Evolutionary conservation across 2,329 filamentous ascomycete genomes (phyloP).

Genomic region (Ploettnerulaceae sp.): DNA sequence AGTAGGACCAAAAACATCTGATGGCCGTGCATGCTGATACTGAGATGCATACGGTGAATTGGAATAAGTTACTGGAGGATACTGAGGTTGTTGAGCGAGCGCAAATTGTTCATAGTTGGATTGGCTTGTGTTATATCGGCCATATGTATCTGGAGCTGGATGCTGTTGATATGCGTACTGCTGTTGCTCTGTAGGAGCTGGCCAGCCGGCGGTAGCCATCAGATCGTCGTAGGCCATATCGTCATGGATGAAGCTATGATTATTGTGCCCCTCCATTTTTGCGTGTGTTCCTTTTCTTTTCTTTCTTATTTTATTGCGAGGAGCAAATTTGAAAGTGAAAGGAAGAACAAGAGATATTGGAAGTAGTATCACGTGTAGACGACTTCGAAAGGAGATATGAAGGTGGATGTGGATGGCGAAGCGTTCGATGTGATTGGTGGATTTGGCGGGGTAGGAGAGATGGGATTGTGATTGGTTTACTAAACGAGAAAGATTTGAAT

Average conservation of each 20-base stretch:
- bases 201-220: constrained; percentile 26
- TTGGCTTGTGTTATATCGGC: constrained; percentile 21
- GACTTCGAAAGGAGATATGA: background rate
- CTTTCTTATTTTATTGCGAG: background rate
- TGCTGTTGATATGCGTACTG: constrained; percentile 21
- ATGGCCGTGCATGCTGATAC: constrained; percentile 26
- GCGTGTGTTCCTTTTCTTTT: background rate
- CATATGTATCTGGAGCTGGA: constrained; percentile 21
- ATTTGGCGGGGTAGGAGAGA: background rate
- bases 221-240: constrained; percentile 30
- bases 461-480: constrained; percentile 21
- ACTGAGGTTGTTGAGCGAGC: constrained; percentile 26
- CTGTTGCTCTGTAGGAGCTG: constrained; percentile 22
- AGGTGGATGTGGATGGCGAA: constrained; percentile 7
- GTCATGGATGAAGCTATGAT: constrained; percentile 26
- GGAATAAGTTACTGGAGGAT: constrained; percentile 22
- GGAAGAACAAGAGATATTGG: background rate
- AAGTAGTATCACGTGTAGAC: constrained; percentile 13
- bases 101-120: constrained; percentile 26
- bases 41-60: constrained; percentile 30
- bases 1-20: constrained; percentile 26
- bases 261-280: constrained; percentile 30
- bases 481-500: constrained; percentile 30
- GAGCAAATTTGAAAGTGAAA: background rate
- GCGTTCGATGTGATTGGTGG: constrained; percentile 13